Evolutionary conservation across 2,329 filamentous ascomycete genomes (phyloP), one percentile per base, ranked within the genome.

Genomic region (Hirsutella rhossiliensis): DNA sequence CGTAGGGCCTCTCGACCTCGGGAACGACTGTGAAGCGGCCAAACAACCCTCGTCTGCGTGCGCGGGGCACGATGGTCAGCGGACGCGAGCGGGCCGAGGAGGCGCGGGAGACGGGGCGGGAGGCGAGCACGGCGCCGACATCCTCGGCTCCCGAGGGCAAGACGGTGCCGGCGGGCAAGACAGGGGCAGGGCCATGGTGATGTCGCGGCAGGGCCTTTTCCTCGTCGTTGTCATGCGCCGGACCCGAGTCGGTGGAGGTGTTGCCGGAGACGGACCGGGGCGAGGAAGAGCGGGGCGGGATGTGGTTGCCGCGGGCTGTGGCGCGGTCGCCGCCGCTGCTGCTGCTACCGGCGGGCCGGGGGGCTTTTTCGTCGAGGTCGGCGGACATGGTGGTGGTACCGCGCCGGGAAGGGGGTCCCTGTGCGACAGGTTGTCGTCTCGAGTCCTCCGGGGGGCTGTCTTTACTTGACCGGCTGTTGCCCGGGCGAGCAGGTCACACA

Each of bases 1-100:
- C 75, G 47, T 81, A 79, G 0, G 88, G 84, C 29, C 81, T 71
- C 39, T 85, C 78, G 13, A 94, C 78, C 63, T 96, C 89, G 2
- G 87, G 82, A 15, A 94, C 69, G 29, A 94, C 47, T 1, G 84
- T 69, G 12, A 94, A 68, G 32, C 73, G 73, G 1, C 78, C 80
- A 40, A 95, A 71, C 2, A 94, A 67, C 0, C 89, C 89, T 54
- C 87, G 72, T 41, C 87, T 75, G 45, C 65, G 52, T 0, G 61
- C 56, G 29, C 67, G 62, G 27, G 73, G 66, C 13, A 78, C 57
- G 38, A 73, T 50, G n/a, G 47, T 48, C 19, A 52, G 40, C 4
- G 62, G 45, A n/a, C 59, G 58, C 7, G 69, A 67, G 31, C 61
- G 59, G 8, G 57, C 52, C 7, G 65, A 69, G 0, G 68, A 67